Evolutionary conservation across 345 rosid genomes (phyloP).

Genomic region (Camelina laxa): DNA sequence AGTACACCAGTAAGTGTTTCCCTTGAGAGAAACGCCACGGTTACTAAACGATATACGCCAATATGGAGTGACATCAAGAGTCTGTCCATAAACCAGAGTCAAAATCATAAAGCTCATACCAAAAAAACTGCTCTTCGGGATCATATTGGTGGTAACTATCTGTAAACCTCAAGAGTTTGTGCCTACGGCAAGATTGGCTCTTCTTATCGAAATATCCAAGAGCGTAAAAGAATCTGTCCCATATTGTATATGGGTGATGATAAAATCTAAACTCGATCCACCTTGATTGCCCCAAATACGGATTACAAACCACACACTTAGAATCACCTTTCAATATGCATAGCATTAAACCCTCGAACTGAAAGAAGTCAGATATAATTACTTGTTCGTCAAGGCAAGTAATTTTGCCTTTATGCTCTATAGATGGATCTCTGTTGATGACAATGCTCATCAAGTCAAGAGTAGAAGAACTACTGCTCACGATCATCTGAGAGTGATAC

Average conservation of each 20-base stretch:
- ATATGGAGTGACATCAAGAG: constrained; percentile 10
- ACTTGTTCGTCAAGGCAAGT: not conserved
- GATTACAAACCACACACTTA: not conserved
- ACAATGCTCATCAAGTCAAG: not conserved
- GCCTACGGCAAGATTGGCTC: not conserved
- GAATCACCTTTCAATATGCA: not conserved
- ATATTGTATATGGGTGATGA: not conserved
- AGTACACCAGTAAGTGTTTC: constrained; percentile 1
- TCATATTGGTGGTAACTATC: not conserved
- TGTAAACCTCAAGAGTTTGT: constrained; percentile 1
- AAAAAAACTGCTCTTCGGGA: not conserved
- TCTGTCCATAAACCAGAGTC: not conserved
- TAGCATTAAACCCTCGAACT: constrained; percentile 5
- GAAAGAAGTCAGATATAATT: not conserved
- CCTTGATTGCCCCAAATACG: constrained; percentile 2
- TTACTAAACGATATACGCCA: not conserved
- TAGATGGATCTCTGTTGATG: not conserved
- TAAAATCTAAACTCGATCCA: not conserved
- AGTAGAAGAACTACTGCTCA: not conserved
- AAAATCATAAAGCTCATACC: constrained; percentile 1
- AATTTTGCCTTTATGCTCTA: not conserved
- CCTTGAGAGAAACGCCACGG: not conserved
- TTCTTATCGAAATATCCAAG: not conserved
- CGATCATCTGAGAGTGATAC: not conserved
- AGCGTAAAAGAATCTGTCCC: not conserved